Percentiles rank a stretch among this genome's conserved stretches.
These are phyloP conservation scores for Cryptosporidium felis DNA, from an alignment of 169 alveolate genomes.

Conservation along the genomic window DNA sequence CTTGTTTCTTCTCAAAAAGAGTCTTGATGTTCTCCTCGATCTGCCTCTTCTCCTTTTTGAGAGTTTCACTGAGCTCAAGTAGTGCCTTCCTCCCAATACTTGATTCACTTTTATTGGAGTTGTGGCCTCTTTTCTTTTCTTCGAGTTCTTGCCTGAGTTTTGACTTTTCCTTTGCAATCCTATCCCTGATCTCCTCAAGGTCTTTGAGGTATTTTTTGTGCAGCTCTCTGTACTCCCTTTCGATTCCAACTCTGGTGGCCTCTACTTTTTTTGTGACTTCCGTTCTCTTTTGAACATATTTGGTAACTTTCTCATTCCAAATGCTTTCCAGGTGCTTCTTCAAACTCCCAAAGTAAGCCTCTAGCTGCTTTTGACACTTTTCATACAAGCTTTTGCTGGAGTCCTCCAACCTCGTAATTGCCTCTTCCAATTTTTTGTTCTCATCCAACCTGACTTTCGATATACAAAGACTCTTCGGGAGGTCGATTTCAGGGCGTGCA, in stretches of 20 bases:
- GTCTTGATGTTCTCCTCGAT: neutral
- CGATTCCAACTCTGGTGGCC: neutral
- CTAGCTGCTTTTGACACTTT: conserved; percentile 25
- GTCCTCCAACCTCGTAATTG: neutral
- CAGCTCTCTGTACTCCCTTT: conserved; percentile 13
- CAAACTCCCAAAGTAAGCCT: neutral
- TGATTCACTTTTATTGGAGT: neutral
- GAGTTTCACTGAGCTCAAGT: neutral
- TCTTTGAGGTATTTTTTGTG: neutral
- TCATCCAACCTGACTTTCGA: conserved; percentile 30
- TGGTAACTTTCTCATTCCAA: neutral
- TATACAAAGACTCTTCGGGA: conserved; percentile 9
- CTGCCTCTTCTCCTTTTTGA: conserved; percentile 11
- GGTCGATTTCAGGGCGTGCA: no score
- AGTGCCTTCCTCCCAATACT: neutral
- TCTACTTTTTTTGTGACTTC: conserved; percentile 3
- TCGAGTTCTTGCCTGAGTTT: neutral
- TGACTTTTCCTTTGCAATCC: neutral
- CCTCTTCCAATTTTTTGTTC: conserved; percentile 6
- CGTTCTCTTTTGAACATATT: conserved; percentile 16
- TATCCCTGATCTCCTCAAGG: neutral
- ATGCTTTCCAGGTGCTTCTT: conserved; percentile 17
- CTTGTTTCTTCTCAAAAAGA: conserved; percentile 4
- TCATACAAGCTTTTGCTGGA: neutral
- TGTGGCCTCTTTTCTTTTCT: no score